Evolutionary conservation across 2,329 filamentous ascomycete genomes (phyloP).

Genomic region (Aspergillus tanneri): DNA sequence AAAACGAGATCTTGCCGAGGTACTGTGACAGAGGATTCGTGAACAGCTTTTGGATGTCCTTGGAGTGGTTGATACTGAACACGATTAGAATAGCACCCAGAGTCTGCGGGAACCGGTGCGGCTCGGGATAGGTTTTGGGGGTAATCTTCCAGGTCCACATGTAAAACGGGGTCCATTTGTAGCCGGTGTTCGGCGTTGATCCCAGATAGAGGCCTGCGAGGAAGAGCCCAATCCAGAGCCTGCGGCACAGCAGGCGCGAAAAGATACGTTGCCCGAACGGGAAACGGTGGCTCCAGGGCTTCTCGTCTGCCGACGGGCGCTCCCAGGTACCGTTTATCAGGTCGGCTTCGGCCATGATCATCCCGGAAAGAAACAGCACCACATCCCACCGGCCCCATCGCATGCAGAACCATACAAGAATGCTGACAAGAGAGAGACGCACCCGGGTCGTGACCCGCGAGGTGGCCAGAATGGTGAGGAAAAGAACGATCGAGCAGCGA

Average conservation of each 20-base stretch:
- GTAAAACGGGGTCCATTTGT: constrained; percentile 45
- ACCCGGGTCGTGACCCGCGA: constrained; percentile 36
- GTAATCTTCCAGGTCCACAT: constrained; percentile 40
- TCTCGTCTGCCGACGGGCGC: constrained; percentile 18
- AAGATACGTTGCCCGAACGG: constrained; percentile 13
- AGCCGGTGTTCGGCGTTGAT: constrained; percentile 42
- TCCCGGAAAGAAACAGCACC: constrained; percentile 44
- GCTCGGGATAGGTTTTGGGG: constrained; percentile 42
- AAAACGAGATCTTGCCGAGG: constrained; percentile 49
- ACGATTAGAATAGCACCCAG: constrained; percentile 45
- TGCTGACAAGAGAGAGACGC: constrained; percentile 35
- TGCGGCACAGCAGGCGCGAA: constrained; percentile 26
- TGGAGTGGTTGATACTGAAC: constrained; percentile 43
- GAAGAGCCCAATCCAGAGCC: constrained; percentile 41
- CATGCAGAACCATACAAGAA: constrained; percentile 41
- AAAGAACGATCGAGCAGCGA: constrained; percentile 46
- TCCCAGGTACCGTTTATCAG: constrained; percentile 42
- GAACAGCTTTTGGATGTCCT: constrained; percentile 44
- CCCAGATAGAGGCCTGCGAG: constrained; percentile 44
- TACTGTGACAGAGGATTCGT: constrained; percentile 45
- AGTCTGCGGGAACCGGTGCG: constrained; percentile 47
- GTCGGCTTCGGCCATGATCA: constrained; percentile 46
- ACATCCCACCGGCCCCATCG: constrained; percentile 47
- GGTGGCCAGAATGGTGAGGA: constrained; percentile 42
- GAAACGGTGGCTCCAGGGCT: constrained; percentile 18